These are phyloP conservation scores for Isabelozyma pseudorhagii DNA, from an alignment of 805 yeast species.

Conservation along the genomic window DNA sequence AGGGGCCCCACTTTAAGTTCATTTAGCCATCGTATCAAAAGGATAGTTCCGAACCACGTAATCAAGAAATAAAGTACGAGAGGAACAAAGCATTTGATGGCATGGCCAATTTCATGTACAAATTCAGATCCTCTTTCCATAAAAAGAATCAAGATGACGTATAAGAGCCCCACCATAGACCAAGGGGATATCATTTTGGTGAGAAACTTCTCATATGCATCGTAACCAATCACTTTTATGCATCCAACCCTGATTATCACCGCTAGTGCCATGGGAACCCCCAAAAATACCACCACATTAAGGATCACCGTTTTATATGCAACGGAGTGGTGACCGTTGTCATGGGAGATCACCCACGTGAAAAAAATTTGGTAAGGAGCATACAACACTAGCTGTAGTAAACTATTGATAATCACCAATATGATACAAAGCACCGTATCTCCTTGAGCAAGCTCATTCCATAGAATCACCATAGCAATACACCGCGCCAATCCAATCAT, in stretches of 20 bases:
- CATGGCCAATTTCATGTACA: conserved; percentile 46
- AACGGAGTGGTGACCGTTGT: conserved; percentile 14
- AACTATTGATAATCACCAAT: conserved; percentile 48
- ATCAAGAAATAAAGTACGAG: conserved; percentile 45
- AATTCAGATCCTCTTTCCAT: conserved; percentile 48
- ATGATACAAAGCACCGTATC: conserved; percentile 49
- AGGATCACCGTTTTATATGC: conserved; percentile 42
- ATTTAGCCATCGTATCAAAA: conserved; percentile 27
- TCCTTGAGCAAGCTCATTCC: conserved; percentile 56
- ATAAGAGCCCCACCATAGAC: conserved; percentile 50
- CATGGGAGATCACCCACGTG: conserved; percentile 39
- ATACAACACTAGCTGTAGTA: conserved; percentile 49
- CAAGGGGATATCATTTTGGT: conserved; percentile 46
- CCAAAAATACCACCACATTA: conserved; percentile 52
- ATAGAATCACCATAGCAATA: conserved; percentile 59
- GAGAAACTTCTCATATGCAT: conserved; percentile 28
- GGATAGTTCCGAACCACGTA: conserved; percentile 45
- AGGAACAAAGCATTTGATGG: conserved; percentile 50
- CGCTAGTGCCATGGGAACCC: conserved; percentile 50
- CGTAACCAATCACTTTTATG: conserved; percentile 22
- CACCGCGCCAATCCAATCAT: conserved; percentile 60
- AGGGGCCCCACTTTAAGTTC: conserved; percentile 1
- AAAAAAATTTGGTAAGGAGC: conserved; percentile 52
- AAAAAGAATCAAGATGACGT: conserved; percentile 50
- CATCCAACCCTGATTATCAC: conserved; percentile 35